Base-by-base conservation (phyloP, 2,329 filamentous ascomycete species). In the Alternaria tenuissima region DNA sequence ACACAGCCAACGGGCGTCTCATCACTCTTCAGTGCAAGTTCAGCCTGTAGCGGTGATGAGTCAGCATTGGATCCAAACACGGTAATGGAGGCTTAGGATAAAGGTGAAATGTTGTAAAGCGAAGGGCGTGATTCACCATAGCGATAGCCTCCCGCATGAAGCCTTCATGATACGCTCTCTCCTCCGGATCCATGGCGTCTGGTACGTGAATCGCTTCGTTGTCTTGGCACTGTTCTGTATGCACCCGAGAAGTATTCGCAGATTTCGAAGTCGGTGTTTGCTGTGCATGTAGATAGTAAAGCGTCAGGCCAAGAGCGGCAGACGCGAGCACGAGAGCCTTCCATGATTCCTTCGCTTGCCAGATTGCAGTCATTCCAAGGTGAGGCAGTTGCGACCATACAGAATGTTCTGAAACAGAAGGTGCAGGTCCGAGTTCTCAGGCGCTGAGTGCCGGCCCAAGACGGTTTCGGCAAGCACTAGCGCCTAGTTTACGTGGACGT, bases 1-100 rank as follows among this genome's bases (percentile, higher is more conserved):
- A 99, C 93, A 79, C 95, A 99, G 49, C 95, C 96, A 20, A 99
- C 95, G 1, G 95, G 95, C 1, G 96, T 98, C 81, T 99, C 95
- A 70, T 96, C 94, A 63, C 88, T 68, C 83, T 83, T 49, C 39
- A 99, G 87, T 22, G 96, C 95, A 66, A 93, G 87, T 72, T 94
- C 90, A 59, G 93, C 95, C 92, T 96, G 24, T 11, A 24, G 57
- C 34, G 52, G 28, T 53, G 64, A 66, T 64, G 59, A 67, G 72
- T 74, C 59, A 74, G 70, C 51, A 54, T 57, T 16, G 36, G 47
- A 59, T 44, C 16, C 46, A 49, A 49, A 38, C 38, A 44, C 8
- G 26, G 39, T n/a, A 47, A 41, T 28, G 39, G 28, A 11, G 28
- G 55, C 20, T 39, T 42, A 30, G 34, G 32, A 53, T 18, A 32